phyloP scores from a whole-genome alignment of 139 green algal species.

The Chlorella sp. region DNA sequence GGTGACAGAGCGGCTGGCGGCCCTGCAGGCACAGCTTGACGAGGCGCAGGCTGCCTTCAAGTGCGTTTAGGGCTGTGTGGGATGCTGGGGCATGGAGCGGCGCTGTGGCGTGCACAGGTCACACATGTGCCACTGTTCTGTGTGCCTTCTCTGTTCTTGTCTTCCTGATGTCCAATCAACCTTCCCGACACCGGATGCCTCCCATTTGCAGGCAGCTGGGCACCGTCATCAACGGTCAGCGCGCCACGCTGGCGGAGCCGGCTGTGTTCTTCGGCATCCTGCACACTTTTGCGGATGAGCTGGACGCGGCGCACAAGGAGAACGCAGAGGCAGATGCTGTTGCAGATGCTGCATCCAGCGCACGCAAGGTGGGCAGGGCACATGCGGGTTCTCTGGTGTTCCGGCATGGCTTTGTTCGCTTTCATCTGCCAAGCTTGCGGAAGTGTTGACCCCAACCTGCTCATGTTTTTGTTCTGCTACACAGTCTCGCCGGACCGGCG shows the following conservation, averaged over 20 bases:
- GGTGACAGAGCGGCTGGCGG: not conserved
- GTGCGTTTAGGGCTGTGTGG: not conserved
- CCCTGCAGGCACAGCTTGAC: not conserved
- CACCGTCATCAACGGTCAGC: slow-evolving; percentile 54
- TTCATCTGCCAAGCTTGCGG: not conserved
- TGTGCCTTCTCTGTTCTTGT: no score
- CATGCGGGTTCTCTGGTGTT: no score
- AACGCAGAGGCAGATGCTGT: slow-evolving; percentile 49
- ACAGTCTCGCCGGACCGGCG: not conserved
- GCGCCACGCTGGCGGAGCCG: slow-evolving; percentile 41
- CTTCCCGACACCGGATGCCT: not conserved
- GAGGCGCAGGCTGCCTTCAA: not conserved
- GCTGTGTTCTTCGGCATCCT: slow-evolving; percentile 59
- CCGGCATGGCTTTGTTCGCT: not conserved
- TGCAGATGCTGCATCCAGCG: not conserved
- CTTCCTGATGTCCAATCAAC: no score
- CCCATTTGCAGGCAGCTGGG: slow-evolving; percentile 25
- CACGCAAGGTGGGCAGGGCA: slow-evolving; percentile 13
- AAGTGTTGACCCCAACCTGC: no score
- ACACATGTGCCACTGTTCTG: no score
- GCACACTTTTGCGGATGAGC: slow-evolving; percentile 47
- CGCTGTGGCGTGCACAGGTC: no score
- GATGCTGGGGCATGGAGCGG: no score
- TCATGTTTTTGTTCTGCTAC: not conserved
- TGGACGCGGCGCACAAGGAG: slow-evolving; percentile 52